phyloP scores from a whole-genome alignment of 1,139 yeast genomes.

The Saccharomyces pastorianus region DNA sequence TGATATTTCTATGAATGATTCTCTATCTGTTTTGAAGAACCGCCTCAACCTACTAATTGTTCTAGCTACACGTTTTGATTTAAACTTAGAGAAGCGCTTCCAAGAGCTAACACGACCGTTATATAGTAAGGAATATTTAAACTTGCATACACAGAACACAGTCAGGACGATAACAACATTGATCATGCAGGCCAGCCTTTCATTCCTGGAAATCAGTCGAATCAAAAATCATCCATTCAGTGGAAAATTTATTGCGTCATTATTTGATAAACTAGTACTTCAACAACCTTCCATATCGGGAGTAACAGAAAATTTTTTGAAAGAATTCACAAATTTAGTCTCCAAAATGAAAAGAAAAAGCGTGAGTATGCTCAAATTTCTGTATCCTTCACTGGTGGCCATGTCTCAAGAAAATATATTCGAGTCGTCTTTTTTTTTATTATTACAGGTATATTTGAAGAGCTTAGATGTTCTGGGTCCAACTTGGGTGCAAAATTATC shows the following conservation, averaged over 20 bases:
- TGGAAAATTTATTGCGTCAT: conserved; percentile 8
- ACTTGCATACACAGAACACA: conserved; percentile 2
- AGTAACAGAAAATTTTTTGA: conserved; percentile 7
- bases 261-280: conserved; percentile 6
- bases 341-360: neutral
- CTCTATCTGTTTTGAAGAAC: conserved; percentile 20
- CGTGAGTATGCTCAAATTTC: conserved; percentile 1
- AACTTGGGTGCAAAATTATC: conserved; percentile 21
- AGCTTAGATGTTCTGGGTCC: conserved; percentile 15
- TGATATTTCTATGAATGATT: conserved; percentile 15
- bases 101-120: conserved; percentile 18
- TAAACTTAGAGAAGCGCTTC: conserved; percentile 21
- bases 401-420: conserved; percentile 6
- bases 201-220: conserved; percentile 12
- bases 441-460: conserved; percentile 14
- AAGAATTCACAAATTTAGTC: neutral
- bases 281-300: conserved; percentile 1
- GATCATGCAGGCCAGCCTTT: conserved; percentile 4
- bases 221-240: conserved; percentile 8
- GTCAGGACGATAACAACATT: conserved; percentile 1
- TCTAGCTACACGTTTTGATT: conserved; percentile 16
- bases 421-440: conserved; percentile 1
- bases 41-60: conserved; percentile 24
- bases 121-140: conserved; percentile 5
- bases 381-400: conserved; percentile 7